A percentile compares a stretch with the other conserved stretches of the same genome.
Conservation (phyloP, 1,284 basidiomycete species). For the Moesziomyces antarcticus region DNA sequence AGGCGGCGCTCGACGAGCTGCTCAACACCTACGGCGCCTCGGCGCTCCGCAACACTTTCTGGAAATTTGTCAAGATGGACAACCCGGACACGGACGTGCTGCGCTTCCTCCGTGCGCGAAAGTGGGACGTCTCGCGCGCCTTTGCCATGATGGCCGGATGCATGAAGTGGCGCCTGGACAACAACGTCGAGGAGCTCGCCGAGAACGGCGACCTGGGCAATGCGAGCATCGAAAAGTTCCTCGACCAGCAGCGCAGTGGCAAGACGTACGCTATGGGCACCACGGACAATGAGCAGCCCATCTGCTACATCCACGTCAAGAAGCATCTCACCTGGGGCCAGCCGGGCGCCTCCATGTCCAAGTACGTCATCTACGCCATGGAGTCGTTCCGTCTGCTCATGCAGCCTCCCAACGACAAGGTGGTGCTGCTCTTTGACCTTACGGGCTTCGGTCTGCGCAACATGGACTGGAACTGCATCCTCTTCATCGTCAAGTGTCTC, state of each 20-base stretch:
- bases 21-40: slow-evolving; percentile 67
- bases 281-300: slow-evolving; percentile 65
- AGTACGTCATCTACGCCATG: slow-evolving; percentile 67
- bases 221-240: slow-evolving; percentile 65
- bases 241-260: slow-evolving; percentile 65
- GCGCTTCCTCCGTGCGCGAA: slow-evolving; percentile 68
- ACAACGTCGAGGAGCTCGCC: slow-evolving; percentile 67
- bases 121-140: slow-evolving; percentile 68
- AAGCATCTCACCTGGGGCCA: slow-evolving; percentile 63
- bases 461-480: slow-evolving; percentile 64
- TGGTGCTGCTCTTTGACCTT: slow-evolving; percentile 67
- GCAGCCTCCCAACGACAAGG: slow-evolving; percentile 67
- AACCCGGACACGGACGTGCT: slow-evolving; percentile 64
- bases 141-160: slow-evolving; percentile 68
- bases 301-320: slow-evolving; percentile 64
- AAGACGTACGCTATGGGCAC: slow-evolving; percentile 68
- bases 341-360: slow-evolving; percentile 67
- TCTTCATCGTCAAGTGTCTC: slow-evolving; percentile 62
- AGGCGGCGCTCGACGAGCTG: slow-evolving; percentile 64
- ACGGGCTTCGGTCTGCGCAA: slow-evolving; percentile 63
- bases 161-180: slow-evolving; percentile 66
- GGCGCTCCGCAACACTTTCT: slow-evolving; percentile 66
- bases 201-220: slow-evolving; percentile 68
- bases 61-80: slow-evolving; percentile 67
- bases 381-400: slow-evolving; percentile 67